A percentile compares a stretch with the other conserved stretches of the same genome.
Conservation (phyloP, 2,329 filamentous ascomycete species). For the Aspergillus fijiensis region DNA sequence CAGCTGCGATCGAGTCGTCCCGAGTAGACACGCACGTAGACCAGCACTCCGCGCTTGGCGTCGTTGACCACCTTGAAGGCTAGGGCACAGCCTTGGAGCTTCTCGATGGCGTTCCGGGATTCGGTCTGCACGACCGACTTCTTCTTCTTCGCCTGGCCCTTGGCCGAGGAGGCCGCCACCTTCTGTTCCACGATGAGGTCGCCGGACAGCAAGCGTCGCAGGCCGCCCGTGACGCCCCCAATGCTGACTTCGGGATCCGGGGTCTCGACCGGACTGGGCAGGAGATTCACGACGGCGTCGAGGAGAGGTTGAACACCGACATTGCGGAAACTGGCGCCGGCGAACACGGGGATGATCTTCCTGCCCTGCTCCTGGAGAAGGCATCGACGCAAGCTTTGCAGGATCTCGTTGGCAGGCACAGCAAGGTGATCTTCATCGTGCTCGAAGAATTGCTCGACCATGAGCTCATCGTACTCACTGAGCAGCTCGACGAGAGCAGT, state of each 20-base stretch:
- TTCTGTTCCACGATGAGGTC: conserved; percentile 42
- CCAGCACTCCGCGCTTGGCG: conserved; percentile 77
- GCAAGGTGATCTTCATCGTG: conserved; percentile 69
- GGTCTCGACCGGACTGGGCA: conserved; percentile 78
- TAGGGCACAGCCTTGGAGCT: conserved; percentile 67
- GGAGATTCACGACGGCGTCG: conserved; percentile 81
- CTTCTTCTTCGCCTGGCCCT: conserved; percentile 47
- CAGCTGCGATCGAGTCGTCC: conserved; percentile 73
- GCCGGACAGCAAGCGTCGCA: conserved; percentile 51
- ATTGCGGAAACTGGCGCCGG: conserved; percentile 88
- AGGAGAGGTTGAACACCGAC: conserved; percentile 90
- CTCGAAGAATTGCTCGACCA: conserved; percentile 82
- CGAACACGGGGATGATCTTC: conserved; percentile 79
- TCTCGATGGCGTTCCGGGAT: conserved; percentile 47
- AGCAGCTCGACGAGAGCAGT: conserved; percentile 76
- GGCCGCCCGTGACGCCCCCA: conserved; percentile 55
- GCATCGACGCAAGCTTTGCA: conserved; percentile 70
- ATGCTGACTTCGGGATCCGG: conserved; percentile 76
- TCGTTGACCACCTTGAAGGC: conserved; percentile 96
- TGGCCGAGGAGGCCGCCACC: conserved; percentile 32
- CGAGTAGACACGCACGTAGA: conserved; percentile 90
- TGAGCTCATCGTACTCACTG: conserved; percentile 81
- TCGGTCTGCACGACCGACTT: conserved; percentile 49
- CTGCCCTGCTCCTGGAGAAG: conserved; percentile 64
- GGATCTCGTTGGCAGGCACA: conserved; percentile 66